Evolutionary conservation across 805 yeast genomes (phyloP).

Genomic region (Yarrowia keelungensis): DNA sequence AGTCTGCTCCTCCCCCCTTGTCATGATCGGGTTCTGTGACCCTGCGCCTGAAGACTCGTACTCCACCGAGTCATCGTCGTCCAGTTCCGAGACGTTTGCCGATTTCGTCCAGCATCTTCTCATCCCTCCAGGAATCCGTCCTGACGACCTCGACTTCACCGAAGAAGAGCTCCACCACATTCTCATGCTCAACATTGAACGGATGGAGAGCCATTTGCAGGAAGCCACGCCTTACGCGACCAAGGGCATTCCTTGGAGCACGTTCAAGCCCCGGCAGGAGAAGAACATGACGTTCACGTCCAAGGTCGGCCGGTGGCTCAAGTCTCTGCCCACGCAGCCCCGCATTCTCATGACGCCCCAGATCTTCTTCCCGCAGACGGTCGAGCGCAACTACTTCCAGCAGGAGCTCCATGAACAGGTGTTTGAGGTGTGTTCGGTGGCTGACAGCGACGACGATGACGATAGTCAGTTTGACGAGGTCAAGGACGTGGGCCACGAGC

Average conservation of each 20-base stretch:
- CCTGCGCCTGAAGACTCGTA: conserved; percentile 31
- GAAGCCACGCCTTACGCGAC: conserved; percentile 24
- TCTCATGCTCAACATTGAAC: conserved; percentile 19
- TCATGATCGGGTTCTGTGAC: conserved; percentile 33
- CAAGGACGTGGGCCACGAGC: not conserved
- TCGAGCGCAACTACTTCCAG: conserved; percentile 12
- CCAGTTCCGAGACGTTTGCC: conserved; percentile 18
- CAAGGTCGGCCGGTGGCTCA: conserved; percentile 38
- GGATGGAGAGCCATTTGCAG: conserved; percentile 5
- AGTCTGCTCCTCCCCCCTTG: not conserved
- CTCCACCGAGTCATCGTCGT: conserved; percentile 23
- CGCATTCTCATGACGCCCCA: conserved; percentile 1
- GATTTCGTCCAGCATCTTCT: conserved; percentile 13
- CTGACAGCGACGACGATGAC: not conserved
- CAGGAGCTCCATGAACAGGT: conserved; percentile 12
- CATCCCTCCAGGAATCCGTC: conserved; percentile 5
- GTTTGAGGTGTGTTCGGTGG: conserved; percentile 6
- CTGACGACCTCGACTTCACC: conserved; percentile 8
- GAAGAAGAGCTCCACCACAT: conserved; percentile 20
- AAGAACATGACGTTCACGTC: conserved; percentile 36
- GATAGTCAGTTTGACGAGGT: not conserved
- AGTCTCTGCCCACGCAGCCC: conserved; percentile 22
- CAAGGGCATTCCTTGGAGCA: conserved; percentile 28
- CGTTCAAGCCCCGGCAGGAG: conserved; percentile 38
- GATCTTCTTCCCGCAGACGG: conserved; percentile 9